These are phyloP conservation scores for Mytilinidion resinicola DNA, from an alignment of 495 filamentous ascomycete species.

Conservation along the genomic window DNA sequence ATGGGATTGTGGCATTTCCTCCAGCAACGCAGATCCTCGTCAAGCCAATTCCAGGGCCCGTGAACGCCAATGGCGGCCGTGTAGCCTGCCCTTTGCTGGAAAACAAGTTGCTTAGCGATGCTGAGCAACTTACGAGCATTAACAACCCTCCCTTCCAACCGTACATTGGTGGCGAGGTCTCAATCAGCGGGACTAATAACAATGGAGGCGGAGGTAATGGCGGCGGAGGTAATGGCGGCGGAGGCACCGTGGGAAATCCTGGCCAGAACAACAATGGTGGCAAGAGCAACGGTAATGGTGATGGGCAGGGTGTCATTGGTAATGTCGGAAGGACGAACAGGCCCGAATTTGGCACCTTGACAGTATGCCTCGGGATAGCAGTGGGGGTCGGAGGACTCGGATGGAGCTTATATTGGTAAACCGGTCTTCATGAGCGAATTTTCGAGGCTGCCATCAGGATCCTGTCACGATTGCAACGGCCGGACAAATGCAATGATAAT, in stretches of 20 bases:
- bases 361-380: background rate
- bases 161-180: constrained; percentile 5
- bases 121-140: constrained; percentile 10
- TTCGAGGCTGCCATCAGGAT: background rate
- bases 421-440: background rate
- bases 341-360: background rate
- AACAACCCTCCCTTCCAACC: constrained; percentile 26
- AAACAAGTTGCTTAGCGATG: constrained; percentile 16
- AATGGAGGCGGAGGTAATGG: background rate
- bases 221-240: background rate
- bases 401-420: background rate
- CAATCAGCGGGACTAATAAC: background rate
- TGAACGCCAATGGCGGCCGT: constrained; percentile 24
- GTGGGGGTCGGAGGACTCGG: background rate
- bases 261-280: too few species aligned
- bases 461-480: background rate
- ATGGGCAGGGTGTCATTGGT: background rate
- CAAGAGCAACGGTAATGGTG: background rate
- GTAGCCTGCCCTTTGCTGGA: constrained; percentile 18
- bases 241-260: background rate
- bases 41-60: constrained; percentile 22
- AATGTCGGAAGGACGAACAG: background rate
- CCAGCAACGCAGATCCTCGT: constrained; percentile 16
- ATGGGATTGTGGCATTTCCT: constrained; percentile 43
- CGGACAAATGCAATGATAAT: background rate